Percentiles rank a stretch among this genome's conserved stretches.
Evolutionary conservation across 768 basidiomycete genomes (phyloP).

Genomic region (Holtermanniella nyarrowii): DNA sequence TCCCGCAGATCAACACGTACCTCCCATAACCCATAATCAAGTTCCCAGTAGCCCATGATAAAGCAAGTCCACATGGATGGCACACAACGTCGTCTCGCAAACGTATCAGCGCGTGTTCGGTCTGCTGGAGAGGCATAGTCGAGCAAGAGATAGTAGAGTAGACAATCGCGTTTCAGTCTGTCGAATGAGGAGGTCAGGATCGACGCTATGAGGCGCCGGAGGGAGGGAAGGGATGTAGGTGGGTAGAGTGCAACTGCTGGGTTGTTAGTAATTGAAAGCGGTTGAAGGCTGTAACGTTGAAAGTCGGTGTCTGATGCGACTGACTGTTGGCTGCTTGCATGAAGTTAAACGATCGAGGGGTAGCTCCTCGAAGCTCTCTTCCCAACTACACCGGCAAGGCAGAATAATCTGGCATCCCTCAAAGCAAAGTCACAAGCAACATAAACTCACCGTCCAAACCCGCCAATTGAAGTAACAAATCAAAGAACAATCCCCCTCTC

Average conservation of each 20-base stretch:
- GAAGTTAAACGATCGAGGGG: no score
- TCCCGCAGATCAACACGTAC: slow-evolving; percentile 9
- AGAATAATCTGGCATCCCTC: no score
- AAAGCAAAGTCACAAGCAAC: no score
- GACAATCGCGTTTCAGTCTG: slow-evolving; percentile 29
- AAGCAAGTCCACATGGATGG: slow-evolving; percentile 27
- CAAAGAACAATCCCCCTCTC: slow-evolving; percentile 24
- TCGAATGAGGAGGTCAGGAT: slow-evolving; percentile 20
- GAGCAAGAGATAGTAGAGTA: slow-evolving; percentile 27
- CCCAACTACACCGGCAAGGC: no score
- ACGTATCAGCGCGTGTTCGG: slow-evolving; percentile 10
- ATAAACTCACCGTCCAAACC: slow-evolving; percentile 21
- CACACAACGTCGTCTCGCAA: slow-evolving; percentile 23
- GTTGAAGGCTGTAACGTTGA: no score
- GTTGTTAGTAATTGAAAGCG: background rate
- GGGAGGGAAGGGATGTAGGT: slow-evolving; percentile 19
- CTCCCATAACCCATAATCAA: slow-evolving; percentile 29
- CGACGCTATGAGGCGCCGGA: slow-evolving; percentile 18
- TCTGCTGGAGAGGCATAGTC: slow-evolving; percentile 13
- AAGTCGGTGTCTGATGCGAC: no score
- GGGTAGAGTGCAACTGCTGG: slow-evolving; percentile 24
- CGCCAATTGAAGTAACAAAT: slow-evolving; percentile 19
- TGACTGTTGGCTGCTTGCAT: no score
- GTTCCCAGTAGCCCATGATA: slow-evolving; percentile 31
- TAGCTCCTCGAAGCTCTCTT: no score